These are phyloP conservation scores for Picea mariana DNA, from an alignment of 83 land plant genomes.

Conservation along the genomic window DNA sequence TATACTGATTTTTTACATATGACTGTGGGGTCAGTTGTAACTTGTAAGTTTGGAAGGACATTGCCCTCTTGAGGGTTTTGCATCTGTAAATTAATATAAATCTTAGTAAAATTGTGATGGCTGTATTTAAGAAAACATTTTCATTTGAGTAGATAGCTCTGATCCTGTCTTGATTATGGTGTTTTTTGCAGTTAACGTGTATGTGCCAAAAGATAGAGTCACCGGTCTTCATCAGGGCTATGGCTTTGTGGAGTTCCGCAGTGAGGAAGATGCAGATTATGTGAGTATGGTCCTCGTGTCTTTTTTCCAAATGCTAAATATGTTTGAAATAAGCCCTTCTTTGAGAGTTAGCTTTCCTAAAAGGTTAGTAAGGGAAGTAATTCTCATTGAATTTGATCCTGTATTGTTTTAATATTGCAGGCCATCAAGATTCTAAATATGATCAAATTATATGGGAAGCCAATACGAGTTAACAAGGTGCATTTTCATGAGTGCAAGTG, in stretches of 20 bases:
- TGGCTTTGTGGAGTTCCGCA: conserved; percentile 97
- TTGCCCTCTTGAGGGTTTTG: neutral
- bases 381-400: too few species aligned
- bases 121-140: neutral
- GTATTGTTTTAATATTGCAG: conserved; percentile 32
- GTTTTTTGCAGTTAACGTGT: conserved; percentile 85
- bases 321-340: neutral
- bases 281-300: conserved; percentile 37
- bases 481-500: neutral
- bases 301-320: neutral
- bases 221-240: conserved; percentile 98
- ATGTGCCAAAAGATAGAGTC: conserved; percentile 98
- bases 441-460: conserved; percentile 98
- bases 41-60: neutral
- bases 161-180: conserved; percentile 13
- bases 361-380: too few species aligned
- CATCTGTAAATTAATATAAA: neutral
- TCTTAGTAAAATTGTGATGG: neutral
- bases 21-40: too few species aligned
- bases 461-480: conserved; percentile 99
- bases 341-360: too few species aligned
- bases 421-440: conserved; percentile 98
- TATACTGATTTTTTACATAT: too few species aligned
- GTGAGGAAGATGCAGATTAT: conserved; percentile 99
- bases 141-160: neutral